Base-by-base conservation (phyloP, 192 early-diverging fungal genomes). In the Kappamyces sp. region DNA sequence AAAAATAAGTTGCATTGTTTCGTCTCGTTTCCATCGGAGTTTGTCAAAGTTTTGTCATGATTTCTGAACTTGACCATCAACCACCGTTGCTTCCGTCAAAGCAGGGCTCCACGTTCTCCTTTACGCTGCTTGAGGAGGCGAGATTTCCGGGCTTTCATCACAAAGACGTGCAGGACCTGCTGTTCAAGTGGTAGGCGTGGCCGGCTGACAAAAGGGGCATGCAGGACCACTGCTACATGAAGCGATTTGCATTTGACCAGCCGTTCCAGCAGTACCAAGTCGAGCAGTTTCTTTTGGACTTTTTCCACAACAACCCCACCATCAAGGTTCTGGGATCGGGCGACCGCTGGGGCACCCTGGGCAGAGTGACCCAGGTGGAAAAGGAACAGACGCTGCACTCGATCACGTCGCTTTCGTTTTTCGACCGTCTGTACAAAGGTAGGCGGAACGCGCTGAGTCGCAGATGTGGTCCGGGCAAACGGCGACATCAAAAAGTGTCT, bases 401-500 rank as follows among this genome's bases (percentile, higher is more conserved):
- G 4, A 63, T 78, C 1, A 72, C 70, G 5, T 63, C 53, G 5
- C 60, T 78, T 32, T 37, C 42, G 11, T 78, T 78, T 54, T 78
- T 78, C 51, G 76, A 78, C 45, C 42, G 66, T 5, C 61, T 78
- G 7, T 43, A 48, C 31, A 61, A 63, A 11, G 12, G 14, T 47
- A 59, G 33, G 15, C 22, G 15, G 7, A 22, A 30, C 9, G 37
- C 6, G 40, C 5, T 63, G 5, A 60, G 30, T 65, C 22, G 41
- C 34, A 73, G 71, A 46, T 37, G 45, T 73, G 12, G 41, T 78
- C 14, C 68, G 77, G 29, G 40, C 8, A 7, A 61, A 67, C 34
- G 77, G 71, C 34, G 53, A 64, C 31, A 80, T 80, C 59, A 49
- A 42, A 29, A 82, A 82, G 49, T 76, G 69, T 47, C 55, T 82